These are phyloP conservation scores for Entrophospora sp. DNA, from an alignment of 192 early-diverging fungal species.

Conservation along the genomic window DNA sequence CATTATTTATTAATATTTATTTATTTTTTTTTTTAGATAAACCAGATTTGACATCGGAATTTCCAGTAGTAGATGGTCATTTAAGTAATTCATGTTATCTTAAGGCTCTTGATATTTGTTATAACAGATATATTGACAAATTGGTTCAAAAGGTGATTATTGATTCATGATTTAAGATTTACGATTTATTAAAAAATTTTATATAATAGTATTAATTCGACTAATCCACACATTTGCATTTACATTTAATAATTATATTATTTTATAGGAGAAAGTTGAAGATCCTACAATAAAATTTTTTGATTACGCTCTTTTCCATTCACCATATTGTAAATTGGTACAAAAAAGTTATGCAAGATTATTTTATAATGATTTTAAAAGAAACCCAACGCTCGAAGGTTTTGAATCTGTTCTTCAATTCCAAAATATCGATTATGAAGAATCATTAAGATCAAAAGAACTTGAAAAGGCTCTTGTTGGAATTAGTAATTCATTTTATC, in stretches of 20 bases:
- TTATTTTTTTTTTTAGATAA: conserved; percentile 50
- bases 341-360: conserved; percentile 89
- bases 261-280: not conserved
- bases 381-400: conserved; percentile 62
- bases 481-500: conserved; percentile 66
- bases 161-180: conserved; percentile 7
- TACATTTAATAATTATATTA: not conserved
- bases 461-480: conserved; percentile 88
- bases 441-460: conserved; percentile 77
- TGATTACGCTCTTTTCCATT: conserved; percentile 90
- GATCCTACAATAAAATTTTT: conserved; percentile 39
- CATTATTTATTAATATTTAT: not conserved
- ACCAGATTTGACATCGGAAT: conserved; percentile 95
- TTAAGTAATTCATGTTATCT: conserved; percentile 90
- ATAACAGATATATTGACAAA: conserved; percentile 74
- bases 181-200: not conserved
- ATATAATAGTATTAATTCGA: not conserved
- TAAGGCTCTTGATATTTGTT: conserved; percentile 82
- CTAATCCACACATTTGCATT: not conserved
- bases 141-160: conserved; percentile 31
- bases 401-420: conserved; percentile 48
- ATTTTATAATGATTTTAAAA: conserved; percentile 86
- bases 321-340: conserved; percentile 96
- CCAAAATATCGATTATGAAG: conserved; percentile 32
- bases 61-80: conserved; percentile 94